Evolutionary conservation across 2,329 filamentous ascomycete genomes (phyloP).

Genomic region (Orbilia ellipsospora): DNA sequence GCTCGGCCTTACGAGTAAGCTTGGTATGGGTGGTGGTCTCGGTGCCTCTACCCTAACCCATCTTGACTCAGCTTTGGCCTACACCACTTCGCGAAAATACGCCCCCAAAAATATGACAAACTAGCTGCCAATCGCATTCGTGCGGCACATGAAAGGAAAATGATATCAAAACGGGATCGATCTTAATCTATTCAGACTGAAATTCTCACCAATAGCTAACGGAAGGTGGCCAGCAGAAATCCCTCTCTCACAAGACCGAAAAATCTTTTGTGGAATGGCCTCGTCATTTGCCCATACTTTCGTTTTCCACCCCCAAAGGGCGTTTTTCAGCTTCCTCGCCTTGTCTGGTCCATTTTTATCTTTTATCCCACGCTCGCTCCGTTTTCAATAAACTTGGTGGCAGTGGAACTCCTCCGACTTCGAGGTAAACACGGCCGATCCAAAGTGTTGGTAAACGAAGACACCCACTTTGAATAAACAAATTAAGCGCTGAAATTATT

Average conservation of each 20-base stretch:
- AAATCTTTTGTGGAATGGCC: neutral
- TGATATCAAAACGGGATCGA: slow-evolving; percentile 25
- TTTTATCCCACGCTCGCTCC: slow-evolving; percentile 12
- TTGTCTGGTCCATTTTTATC: slow-evolving; percentile 10
- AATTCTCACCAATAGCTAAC: slow-evolving; percentile 35
- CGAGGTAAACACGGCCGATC: slow-evolving; percentile 48
- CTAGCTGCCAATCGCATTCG: slow-evolving; percentile 32
- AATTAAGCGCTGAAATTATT: slow-evolving; percentile 39
- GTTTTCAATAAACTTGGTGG: slow-evolving; percentile 31
- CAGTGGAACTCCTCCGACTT: slow-evolving; percentile 53
- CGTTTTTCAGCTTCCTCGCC: slow-evolving; percentile 14
- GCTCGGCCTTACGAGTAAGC: neutral
- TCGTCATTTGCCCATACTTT: slow-evolving; percentile 4
- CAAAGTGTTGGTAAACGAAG: slow-evolving; percentile 50
- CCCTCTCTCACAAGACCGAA: slow-evolving; percentile 43
- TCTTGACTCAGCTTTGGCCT: neutral
- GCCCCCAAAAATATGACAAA: no score
- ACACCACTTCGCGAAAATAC: neutral
- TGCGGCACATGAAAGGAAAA: slow-evolving; percentile 38
- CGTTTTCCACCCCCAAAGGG: neutral
- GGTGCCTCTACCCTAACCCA: neutral
- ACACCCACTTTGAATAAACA: slow-evolving; percentile 32
- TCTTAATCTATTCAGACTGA: slow-evolving; percentile 28
- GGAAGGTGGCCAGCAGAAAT: slow-evolving; percentile 30
- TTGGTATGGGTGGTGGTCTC: neutral